These are phyloP conservation scores for Casuarina equisetifolia DNA, from an alignment of 306 rosid genomes.

Conservation along the genomic window DNA sequence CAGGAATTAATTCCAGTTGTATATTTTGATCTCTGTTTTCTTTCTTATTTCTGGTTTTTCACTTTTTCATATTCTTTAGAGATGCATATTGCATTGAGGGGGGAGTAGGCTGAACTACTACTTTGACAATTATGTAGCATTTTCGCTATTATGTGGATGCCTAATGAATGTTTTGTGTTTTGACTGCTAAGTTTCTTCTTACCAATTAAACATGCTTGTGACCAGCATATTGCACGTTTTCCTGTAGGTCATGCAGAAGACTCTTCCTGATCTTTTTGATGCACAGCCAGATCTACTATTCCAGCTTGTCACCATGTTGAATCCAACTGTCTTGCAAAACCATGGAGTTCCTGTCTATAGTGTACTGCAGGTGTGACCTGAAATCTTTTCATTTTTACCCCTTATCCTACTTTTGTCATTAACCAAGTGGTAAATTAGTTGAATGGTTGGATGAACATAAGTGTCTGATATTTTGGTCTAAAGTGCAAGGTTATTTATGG, in stretches of 20 bases:
- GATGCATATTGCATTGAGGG: background rate
- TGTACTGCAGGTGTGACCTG: conserved; percentile 67
- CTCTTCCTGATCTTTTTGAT: conserved; percentile 98
- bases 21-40: background rate
- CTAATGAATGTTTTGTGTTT: background rate
- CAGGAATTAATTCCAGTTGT: background rate
- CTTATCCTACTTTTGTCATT: background rate
- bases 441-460: background rate
- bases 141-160: background rate
- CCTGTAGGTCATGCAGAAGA: conserved; percentile 83
- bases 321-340: conserved; percentile 92
- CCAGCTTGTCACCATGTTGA: conserved; percentile 98
- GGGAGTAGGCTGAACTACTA: background rate
- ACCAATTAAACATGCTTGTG: background rate
- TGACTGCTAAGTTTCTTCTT: background rate
- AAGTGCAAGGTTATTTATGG: background rate
- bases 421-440: background rate
- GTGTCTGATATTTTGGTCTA: background rate
- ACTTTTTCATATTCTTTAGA: background rate
- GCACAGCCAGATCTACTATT: conserved; percentile 96
- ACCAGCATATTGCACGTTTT: conserved; percentile 15
- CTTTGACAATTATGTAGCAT: conserved; percentile 1
- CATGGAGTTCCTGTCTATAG: conserved; percentile 90
- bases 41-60: background rate
- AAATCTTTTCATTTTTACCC: background rate